Evolutionary conservation across 2,329 filamentous ascomycete species (phyloP), one percentile per base, ranked within the genome.

Genomic region (Teratosphaeria viscida): DNA sequence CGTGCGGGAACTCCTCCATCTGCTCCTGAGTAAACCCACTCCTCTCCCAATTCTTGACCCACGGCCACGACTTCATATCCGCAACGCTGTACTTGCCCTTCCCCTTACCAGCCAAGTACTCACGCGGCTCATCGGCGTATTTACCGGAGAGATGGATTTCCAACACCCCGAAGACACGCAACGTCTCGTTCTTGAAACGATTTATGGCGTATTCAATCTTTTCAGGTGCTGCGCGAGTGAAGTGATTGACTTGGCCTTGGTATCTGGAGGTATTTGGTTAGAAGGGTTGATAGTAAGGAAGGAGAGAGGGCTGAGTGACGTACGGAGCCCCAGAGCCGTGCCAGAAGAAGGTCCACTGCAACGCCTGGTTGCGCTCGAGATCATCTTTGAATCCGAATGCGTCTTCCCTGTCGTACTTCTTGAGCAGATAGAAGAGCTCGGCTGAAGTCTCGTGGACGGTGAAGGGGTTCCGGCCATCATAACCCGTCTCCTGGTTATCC

Each of bases 321-420:
- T 76, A 76, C 14, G 77, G 76, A 8, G 75, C 74, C 27, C 76
- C 71, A 39, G 59, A 64, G 58, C 67, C 67, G 55, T 81, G 78
- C 79, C 79, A 82, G 71, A 82, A 83, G 70, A 82, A 81, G 1
- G 79, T 71, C 80, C 80, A 82, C 65, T 82, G 80, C 49, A 81
- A 60, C 32, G 69, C 71, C 64, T 82, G 70, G 62, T 71, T 81
- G 14, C 74, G 71, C 68, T 82, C 80, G 6, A 81, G 67, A 16
- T 78, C 75, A 64, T 82, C 76, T 54, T 75, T 75, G 72, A 82
- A 83, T 19, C 78, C 76, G 65, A 82, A 82, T 5, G 68, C 71
- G 64, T 80, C 71, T 5, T 82, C 69, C 61, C 75, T 77, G 68
- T 82, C 81, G 59, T 70, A 73, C 35, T 73, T 67, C 61, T 81